Evolutionary conservation across 2,329 filamentous ascomycete species (phyloP), one percentile per base, ranked within the genome.

Genomic region (Sarocladiaceae sp.): DNA sequence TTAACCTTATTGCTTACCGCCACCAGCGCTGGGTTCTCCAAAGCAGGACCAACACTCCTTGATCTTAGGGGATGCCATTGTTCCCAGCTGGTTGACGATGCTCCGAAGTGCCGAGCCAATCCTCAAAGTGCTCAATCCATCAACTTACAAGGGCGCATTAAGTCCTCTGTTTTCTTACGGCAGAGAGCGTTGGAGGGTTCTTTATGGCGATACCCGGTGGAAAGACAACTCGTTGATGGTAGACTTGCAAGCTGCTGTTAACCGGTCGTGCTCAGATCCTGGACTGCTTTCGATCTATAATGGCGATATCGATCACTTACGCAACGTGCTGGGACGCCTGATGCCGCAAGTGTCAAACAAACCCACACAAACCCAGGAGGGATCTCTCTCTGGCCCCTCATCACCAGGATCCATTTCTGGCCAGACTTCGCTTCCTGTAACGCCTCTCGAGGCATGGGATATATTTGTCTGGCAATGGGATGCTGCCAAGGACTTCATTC

Each of bases 401-500:
- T 33, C 45, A 40, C 48, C 46, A 33, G 13, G 45, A 23, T 29
- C 10, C 13, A 13, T 12, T n/a, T n/a, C n/a, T n/a, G n/a, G n/a
- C 18, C 44, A 34, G n/a, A 20, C 48, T 4, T 6, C 21, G 23
- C n/a, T 23, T 24, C 3, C 42, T 13, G 12, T n/a, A 19, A 31
- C 26, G 11, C 48, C 47, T 7, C 53, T 60, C 11, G 67, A 70
- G 40, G 52, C 61, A 18, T 54, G 58, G 2, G 67, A 69, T 45
- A 54, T 65, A 2, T 67, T 69, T 44, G 52, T 64, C 4, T 69
- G 66, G 65, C 55, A 67, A 37, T 68, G 63, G 50, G 44, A 49
- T 20, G 55, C 65, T 9, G 54, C 59, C 3, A 57, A 64, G 43
- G 60, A 61, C 4, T 62, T 66, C 18, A 47, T 69, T 9, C 55